Percentiles rank a stretch among this genome's conserved stretches.
Conservation (phyloP, 306 rosid species). For the Clitoria ternatea region DNA sequence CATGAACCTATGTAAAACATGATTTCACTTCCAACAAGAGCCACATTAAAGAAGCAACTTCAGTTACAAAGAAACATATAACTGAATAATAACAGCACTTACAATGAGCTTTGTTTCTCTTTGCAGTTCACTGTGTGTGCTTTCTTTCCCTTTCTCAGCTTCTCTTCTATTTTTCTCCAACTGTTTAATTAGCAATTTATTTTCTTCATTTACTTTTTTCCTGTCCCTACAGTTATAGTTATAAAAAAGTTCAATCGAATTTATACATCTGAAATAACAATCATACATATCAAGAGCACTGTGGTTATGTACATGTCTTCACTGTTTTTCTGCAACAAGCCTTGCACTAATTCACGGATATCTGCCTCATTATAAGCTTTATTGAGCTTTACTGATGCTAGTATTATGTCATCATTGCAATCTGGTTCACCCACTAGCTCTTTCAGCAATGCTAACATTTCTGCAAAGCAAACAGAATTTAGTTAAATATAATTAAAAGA, state of each 20-base stretch:
- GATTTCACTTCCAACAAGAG: background rate
- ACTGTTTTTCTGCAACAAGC: conserved; percentile 52
- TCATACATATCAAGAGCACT: background rate
- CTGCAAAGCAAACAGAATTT: conserved; percentile 37
- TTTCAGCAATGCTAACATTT: conserved; percentile 48
- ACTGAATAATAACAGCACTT: conserved; percentile 28
- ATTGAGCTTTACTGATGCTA: conserved; percentile 58
- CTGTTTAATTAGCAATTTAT: conserved; percentile 63
- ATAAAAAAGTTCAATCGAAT: background rate
- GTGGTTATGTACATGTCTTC: conserved; percentile 52
- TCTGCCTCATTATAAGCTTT: conserved; percentile 54
- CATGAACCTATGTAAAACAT: background rate
- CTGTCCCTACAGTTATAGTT: conserved; percentile 48
- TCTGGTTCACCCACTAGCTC: conserved; percentile 43
- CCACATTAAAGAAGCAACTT: background rate
- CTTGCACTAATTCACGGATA: conserved; percentile 52
- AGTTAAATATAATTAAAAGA: background rate
- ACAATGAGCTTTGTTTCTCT: conserved; percentile 52
- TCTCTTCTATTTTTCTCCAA: conserved; percentile 61
- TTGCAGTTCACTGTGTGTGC: conserved; percentile 39
- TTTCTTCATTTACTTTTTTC: conserved; percentile 63
- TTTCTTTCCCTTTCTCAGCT: conserved; percentile 63
- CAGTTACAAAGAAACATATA: background rate
- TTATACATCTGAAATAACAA: conserved; percentile 9
- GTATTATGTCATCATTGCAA: conserved; percentile 37